Conservation (phyloP, 352 stramenopile species). For the Phytopythium vexans region DNA sequence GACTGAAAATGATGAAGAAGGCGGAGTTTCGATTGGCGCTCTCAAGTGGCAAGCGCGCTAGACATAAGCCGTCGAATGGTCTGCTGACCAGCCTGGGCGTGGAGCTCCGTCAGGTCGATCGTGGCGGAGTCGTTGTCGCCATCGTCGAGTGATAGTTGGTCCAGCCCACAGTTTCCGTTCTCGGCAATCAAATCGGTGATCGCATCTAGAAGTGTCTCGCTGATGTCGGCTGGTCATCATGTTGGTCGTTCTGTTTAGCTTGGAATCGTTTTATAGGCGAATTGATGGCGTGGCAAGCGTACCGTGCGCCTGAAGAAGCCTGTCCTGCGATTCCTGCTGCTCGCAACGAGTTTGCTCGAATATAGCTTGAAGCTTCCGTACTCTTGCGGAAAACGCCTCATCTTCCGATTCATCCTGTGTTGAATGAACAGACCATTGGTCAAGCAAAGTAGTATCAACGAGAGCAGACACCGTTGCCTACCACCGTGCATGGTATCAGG, state of each 20-base stretch:
- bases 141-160: constrained; percentile 25
- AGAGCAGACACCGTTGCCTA: too few species aligned
- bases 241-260: too few species aligned
- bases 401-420: not conserved
- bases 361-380: not conserved
- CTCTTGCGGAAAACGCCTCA: constrained; percentile 1
- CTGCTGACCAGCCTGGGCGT: constrained; percentile 12
- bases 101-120: constrained; percentile 7
- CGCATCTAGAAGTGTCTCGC: constrained; percentile 37
- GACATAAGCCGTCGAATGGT: constrained; percentile 6
- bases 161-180: constrained; percentile 37
- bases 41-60: not conserved
- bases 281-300: not conserved
- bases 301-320: constrained; percentile 38
- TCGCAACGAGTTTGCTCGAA: constrained; percentile 9
- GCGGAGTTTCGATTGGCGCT: constrained; percentile 12
- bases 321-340: constrained; percentile 18
- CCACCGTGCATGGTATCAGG: too few species aligned
- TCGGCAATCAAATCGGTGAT: constrained; percentile 38
- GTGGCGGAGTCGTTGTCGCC: constrained; percentile 24
- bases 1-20: constrained; percentile 21
- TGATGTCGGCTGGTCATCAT: constrained; percentile 24
- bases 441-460: too few species aligned
- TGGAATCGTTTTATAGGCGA: too few species aligned
- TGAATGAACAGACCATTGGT: too few species aligned